Conservation (phyloP, 768 basidiomycete species). For the Macrolepiota dolichaula region DNA sequence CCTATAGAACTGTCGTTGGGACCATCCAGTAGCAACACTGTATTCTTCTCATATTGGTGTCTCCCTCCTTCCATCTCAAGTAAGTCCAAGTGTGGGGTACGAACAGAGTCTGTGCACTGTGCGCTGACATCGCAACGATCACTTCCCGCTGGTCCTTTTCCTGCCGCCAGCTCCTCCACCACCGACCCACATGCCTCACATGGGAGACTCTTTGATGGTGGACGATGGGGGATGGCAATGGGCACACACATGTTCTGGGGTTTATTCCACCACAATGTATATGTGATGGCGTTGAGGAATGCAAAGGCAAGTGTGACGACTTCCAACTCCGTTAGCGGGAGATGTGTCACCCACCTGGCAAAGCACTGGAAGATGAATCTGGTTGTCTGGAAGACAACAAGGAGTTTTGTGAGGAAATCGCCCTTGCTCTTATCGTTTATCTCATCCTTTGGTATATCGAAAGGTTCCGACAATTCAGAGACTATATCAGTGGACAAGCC, state of each 20-base stretch:
- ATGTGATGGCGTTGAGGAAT: not conserved
- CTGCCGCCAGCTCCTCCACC: not conserved
- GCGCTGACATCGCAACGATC: too few species aligned
- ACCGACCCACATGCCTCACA: not conserved
- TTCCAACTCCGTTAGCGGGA: not conserved
- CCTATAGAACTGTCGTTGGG: too few species aligned
- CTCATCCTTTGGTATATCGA: not conserved
- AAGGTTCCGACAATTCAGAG: not conserved
- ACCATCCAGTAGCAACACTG: too few species aligned
- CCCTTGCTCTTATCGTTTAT: not conserved
- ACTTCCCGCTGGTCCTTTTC: too few species aligned
- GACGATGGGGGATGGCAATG: not conserved
- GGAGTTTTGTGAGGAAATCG: not conserved
- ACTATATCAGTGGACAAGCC: not conserved
- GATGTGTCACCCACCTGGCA: not conserved
- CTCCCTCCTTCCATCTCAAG: too few species aligned
- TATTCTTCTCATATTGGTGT: too few species aligned
- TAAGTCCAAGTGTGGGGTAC: too few species aligned
- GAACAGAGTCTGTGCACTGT: too few species aligned
- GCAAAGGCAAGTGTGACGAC: not conserved
- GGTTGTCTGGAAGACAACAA: not conserved
- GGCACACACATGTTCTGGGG: not conserved
- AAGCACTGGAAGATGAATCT: not conserved
- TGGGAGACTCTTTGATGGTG: not conserved
- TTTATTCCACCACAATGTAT: not conserved